These are phyloP conservation scores for Leptographium radiaticola DNA, from an alignment of 2,329 filamentous ascomycete species.

Conservation along the genomic window DNA sequence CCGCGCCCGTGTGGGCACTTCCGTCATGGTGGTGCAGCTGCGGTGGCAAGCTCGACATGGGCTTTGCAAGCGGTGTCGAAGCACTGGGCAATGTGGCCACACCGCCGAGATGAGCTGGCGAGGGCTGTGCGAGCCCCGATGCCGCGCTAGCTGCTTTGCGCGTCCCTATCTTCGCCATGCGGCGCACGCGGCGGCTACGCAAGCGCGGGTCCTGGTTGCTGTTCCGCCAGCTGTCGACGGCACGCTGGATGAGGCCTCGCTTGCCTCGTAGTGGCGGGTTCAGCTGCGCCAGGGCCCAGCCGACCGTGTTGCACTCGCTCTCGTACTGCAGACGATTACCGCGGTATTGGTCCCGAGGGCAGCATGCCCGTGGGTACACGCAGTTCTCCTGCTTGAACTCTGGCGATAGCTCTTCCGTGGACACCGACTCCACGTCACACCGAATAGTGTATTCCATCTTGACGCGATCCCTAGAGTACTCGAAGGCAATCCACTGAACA, in stretches of 20 bases:
- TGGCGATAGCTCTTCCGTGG: slow-evolving; percentile 67
- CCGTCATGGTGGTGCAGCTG: slow-evolving; percentile 66
- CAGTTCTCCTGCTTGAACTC: slow-evolving; percentile 99
- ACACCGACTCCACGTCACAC: slow-evolving; percentile 93
- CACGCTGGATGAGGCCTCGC: slow-evolving; percentile 87
- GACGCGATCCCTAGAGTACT: slow-evolving; percentile 90
- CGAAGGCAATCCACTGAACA: slow-evolving; percentile 97
- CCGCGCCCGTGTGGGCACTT: slow-evolving; percentile 51
- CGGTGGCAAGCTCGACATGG: slow-evolving; percentile 53
- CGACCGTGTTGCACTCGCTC: slow-evolving; percentile 98
- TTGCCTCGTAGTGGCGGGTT: slow-evolving; percentile 88
- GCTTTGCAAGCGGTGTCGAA: slow-evolving; percentile 50
- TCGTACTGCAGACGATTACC: slow-evolving; percentile 94
- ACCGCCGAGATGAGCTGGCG: slow-evolving; percentile 20
- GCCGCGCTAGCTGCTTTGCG: slow-evolving; percentile 46
- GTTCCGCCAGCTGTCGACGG: slow-evolving; percentile 97
- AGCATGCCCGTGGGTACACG: slow-evolving; percentile 91
- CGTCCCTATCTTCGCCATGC: slow-evolving; percentile 92
- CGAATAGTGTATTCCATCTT: slow-evolving; percentile 99
- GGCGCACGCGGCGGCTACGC: slow-evolving; percentile 78
- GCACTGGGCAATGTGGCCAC: slow-evolving; percentile 47
- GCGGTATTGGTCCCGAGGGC: slow-evolving; percentile 88
- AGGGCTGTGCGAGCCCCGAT: slow-evolving; percentile 14
- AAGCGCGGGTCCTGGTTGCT: slow-evolving; percentile 93
- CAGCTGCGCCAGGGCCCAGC: slow-evolving; percentile 91